phyloP scores from a whole-genome alignment of 352 stramenopile species.

The Globisporangium irregulare region DNA sequence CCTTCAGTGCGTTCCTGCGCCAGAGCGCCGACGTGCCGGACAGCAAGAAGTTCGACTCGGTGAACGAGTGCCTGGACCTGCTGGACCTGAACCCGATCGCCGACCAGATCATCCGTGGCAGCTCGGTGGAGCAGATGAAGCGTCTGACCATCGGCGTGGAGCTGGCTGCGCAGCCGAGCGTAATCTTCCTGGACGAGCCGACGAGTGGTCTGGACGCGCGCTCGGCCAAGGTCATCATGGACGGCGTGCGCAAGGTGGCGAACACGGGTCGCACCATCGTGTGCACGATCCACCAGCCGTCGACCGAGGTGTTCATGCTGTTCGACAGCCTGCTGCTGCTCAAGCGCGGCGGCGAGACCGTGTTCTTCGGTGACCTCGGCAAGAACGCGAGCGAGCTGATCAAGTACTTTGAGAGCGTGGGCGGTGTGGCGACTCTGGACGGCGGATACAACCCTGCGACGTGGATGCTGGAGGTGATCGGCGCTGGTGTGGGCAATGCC shows the following conservation, averaged over 20 bases:
- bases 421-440: background rate
- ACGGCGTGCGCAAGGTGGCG: conserved; percentile 83
- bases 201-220: no score
- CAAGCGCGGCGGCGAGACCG: no score
- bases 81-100: no score
- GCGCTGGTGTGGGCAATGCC: conserved; percentile 1
- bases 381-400: no score
- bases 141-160: conserved; percentile 34
- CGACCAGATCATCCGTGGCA: background rate
- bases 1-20: conserved; percentile 75
- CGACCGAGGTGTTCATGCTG: conserved; percentile 72
- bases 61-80: no score
- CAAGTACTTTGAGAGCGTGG: no score
- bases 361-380: no score
- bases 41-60: conserved; percentile 17
- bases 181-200: conserved; percentile 58
- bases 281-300: conserved; percentile 91
- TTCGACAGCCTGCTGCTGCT: conserved; percentile 46
- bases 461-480: conserved; percentile 22
- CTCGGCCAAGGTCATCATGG: conserved; percentile 67
- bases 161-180: conserved; percentile 64
- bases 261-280: conserved; percentile 67
- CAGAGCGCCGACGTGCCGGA: conserved; percentile 13
- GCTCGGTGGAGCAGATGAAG: conserved; percentile 30
- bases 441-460: conserved; percentile 38